phyloP scores from a whole-genome alignment of 176 grass and related monocot species.

The Sorghum bicolor region Sorghum_bicolor_NCBIv3 NC_012871.2:602001-602500 shows the following conservation, averaged over 20 bases:
- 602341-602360: conserved; percentile 87
- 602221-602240: conserved; percentile 45
- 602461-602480: conserved; percentile 66
- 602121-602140: conserved; percentile 76
- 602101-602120: conserved; percentile 54
- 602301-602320: conserved; percentile 39
- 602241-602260: conserved; percentile 55
- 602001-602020: conserved; percentile 60
- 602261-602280: conserved; percentile 94
- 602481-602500: conserved; percentile 98
- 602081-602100: conserved; percentile 75
- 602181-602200: conserved; percentile 82
- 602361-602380: conserved; percentile 57
- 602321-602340: conserved; percentile 75
- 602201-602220: conserved; percentile 68
- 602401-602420: conserved; percentile 75
- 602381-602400: conserved; percentile 35
- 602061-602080: conserved; percentile 49
- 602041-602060: conserved; percentile 91
- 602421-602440: conserved; percentile 74
- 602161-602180: conserved; percentile 56
- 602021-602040: conserved; percentile 41
- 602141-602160: conserved; percentile 57
- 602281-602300: conserved; percentile 68
- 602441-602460: conserved; percentile 62